Percentiles rank a stretch among this genome's conserved stretches.
These are phyloP conservation scores for Ballota nigra DNA, from an alignment of 257 asterid species.

Conservation along the genomic window DNA sequence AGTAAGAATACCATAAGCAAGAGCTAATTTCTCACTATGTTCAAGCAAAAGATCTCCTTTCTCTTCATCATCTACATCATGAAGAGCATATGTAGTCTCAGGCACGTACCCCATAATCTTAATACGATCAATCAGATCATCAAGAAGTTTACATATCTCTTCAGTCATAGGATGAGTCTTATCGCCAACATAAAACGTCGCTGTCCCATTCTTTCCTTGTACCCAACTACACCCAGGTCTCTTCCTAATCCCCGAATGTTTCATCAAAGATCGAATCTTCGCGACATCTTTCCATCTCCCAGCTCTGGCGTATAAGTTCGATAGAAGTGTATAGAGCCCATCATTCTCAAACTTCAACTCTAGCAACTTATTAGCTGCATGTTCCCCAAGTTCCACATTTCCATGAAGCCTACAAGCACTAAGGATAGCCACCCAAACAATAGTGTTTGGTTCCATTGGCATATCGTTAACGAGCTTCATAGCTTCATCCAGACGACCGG, in stretches of 20 bases:
- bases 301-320: constrained; percentile 81
- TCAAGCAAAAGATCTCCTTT: constrained; percentile 70
- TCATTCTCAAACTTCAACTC: constrained; percentile 75
- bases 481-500: constrained; percentile 77
- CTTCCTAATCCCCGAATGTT: constrained; percentile 66
- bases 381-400: constrained; percentile 81
- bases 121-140: constrained; percentile 54
- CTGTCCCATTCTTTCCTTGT: constrained; percentile 74
- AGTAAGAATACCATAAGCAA: constrained; percentile 83
- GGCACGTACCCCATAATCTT: constrained; percentile 84
- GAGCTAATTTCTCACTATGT: constrained; percentile 95
- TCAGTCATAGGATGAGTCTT: constrained; percentile 73
- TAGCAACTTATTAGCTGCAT: constrained; percentile 52
- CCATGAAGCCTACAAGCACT: constrained; percentile 88
- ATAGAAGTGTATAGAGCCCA: constrained; percentile 79
- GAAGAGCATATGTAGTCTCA: constrained; percentile 84
- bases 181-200: constrained; percentile 76
- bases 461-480: constrained; percentile 55
- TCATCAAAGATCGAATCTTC: constrained; percentile 68
- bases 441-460: constrained; percentile 70
- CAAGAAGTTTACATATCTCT: constrained; percentile 56
- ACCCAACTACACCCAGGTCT: constrained; percentile 98
- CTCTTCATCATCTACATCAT: constrained; percentile 97
- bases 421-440: constrained; percentile 75
- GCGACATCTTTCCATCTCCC: constrained; percentile 89